Base-by-base conservation (phyloP, 768 basidiomycete species). In the Termitomyces heimii region DNA sequence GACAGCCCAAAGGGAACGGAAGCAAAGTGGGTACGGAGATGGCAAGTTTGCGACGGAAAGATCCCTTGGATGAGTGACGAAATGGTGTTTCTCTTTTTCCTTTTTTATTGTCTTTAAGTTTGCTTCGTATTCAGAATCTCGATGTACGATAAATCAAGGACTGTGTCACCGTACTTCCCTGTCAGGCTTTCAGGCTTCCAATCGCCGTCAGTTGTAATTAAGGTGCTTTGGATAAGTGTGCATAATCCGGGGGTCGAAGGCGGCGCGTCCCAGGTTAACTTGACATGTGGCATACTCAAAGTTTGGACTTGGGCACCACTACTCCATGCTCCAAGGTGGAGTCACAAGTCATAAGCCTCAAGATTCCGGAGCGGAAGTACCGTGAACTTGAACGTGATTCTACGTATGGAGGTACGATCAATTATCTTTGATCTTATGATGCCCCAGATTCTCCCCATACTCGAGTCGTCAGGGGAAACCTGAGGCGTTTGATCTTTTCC, bases 41-140 rank as follows among this genome's bases (percentile, higher is more conserved):
- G 78, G 78, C 22, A 74, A 64, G 62, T 82, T 78, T 62, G 71
- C 78, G 28, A 82, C 78, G 40, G 79, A 80, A 20, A 12, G 37
- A 10, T 18, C 50, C 18, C 12, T 20, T 7, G 26, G 51, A 39
- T 52, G 20, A 39, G 50, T 18, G 32, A 32, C 16, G 8, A 10
- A 16, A 3, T 48, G 20, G 20, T 5, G 5, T 6, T 50, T 35
- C 9, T 50, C n/a, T 37, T 9, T 7, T n/a, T 26, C 8, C 5
- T 50, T 6, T 50, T 4, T 12, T 18, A 10, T 26, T 22, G 20
- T 12, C 24, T 52, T 10, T 39, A 18, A 51, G n/a, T n/a, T 12
- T 28, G 24, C 10, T 51, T 3, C 39, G 26, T 51, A 28, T n/a
- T 28, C 18, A 13, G 26, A 39, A 39, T 51, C n/a, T 29, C n/a